These are phyloP conservation scores for Colletotrichum orbiculare DNA, from an alignment of 2,329 filamentous ascomycete species.

Conservation along the genomic window DNA sequence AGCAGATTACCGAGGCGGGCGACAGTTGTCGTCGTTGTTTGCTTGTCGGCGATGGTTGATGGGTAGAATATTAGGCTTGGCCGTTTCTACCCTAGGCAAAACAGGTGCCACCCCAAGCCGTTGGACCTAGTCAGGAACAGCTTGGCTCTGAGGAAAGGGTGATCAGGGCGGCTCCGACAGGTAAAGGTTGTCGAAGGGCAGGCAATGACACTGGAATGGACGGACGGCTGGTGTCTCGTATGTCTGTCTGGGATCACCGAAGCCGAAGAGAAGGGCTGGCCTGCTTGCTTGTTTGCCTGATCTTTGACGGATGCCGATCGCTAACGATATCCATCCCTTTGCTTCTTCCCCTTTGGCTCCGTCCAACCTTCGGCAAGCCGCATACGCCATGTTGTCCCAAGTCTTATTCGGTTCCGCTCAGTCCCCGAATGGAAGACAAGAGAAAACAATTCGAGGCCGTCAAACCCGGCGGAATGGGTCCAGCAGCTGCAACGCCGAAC, in stretches of 20 bases:
- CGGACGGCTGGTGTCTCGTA: background rate
- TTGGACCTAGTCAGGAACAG: background rate
- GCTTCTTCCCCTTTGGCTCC: too few species aligned
- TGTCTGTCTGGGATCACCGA: too few species aligned
- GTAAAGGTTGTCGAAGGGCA: background rate
- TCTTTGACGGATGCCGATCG: too few species aligned
- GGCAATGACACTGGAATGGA: background rate
- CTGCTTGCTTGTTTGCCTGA: too few species aligned
- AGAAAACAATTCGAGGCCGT: background rate
- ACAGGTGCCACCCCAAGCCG: background rate
- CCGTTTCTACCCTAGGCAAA: background rate
- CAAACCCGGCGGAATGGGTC: constrained; percentile 7
- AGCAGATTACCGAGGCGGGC: too few species aligned
- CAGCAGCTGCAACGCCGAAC: constrained; percentile 11
- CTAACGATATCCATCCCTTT: too few species aligned
- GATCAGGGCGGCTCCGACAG: background rate
- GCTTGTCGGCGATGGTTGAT: background rate
- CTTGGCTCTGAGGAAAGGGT: constrained; percentile 3
- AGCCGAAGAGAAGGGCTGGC: too few species aligned
- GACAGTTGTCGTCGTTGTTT: too few species aligned
- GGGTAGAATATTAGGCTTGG: constrained; percentile 2
- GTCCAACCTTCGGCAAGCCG: too few species aligned
- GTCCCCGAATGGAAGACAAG: background rate
- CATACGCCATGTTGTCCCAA: too few species aligned
- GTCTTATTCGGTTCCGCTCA: too few species aligned